Percentiles rank a stretch among this genome's conserved stretches.
Evolutionary conservation across 345 rosid genomes (phyloP).

Genomic region (Brassica carinata): DNA sequence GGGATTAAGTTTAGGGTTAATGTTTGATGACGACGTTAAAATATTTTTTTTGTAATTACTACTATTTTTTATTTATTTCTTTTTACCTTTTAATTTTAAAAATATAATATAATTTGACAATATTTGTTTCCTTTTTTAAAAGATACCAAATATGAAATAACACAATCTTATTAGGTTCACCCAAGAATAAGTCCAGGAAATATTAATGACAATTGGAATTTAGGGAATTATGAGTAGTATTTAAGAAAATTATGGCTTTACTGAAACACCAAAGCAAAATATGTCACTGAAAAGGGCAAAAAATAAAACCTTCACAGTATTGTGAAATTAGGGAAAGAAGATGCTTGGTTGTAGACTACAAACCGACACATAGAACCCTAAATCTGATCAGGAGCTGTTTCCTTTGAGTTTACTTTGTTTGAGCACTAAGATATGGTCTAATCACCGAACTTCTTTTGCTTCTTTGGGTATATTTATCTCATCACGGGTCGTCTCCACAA

Average conservation of each 20-base stretch:
- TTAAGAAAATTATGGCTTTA: not conserved
- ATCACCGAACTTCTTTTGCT: constrained; percentile 37
- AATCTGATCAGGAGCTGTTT: constrained; percentile 36
- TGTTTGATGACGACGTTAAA: too few species aligned
- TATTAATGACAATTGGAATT: constrained; percentile 23
- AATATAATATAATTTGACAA: too few species aligned
- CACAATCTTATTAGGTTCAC: too few species aligned
- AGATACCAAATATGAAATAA: too few species aligned
- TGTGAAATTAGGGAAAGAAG: constrained; percentile 26
- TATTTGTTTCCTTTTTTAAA: too few species aligned
- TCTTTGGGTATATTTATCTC: constrained; percentile 23
- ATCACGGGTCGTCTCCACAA: constrained; percentile 1
- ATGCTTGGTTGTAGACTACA: constrained; percentile 25
- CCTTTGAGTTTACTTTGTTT: constrained; percentile 38
- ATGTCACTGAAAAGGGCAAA: not conserved
- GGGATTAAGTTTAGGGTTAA: too few species aligned
- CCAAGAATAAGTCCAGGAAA: not conserved
- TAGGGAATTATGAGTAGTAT: constrained; percentile 10
- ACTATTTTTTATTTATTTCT: too few species aligned
- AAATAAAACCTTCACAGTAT: not conserved
- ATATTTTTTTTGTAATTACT: too few species aligned
- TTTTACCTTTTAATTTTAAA: too few species aligned
- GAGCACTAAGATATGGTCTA: constrained; percentile 38
- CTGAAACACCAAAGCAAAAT: not conserved
- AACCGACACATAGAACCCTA: constrained; percentile 40